These are phyloP conservation scores for Ustilago loliicola DNA, from an alignment of 1,284 basidiomycete species.

Conservation along the genomic window DNA sequence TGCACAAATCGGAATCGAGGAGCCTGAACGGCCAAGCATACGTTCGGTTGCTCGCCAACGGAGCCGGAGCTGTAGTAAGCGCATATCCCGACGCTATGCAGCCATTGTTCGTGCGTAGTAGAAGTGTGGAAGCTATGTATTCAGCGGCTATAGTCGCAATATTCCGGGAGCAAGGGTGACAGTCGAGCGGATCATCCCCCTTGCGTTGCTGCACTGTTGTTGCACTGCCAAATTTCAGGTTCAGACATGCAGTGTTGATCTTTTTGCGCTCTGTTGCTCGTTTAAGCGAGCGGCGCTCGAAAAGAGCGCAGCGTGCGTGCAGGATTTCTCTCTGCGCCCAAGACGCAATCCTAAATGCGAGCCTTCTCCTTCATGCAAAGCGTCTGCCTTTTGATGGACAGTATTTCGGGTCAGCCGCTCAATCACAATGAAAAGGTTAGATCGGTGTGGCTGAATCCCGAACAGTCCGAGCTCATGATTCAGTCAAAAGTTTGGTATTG, in stretches of 20 bases:
- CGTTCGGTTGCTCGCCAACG: background rate
- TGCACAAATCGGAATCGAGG: background rate
- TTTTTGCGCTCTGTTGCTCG: slow-evolving; percentile 11
- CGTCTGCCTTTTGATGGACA: background rate
- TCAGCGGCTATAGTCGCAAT: background rate
- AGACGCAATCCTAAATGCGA: background rate
- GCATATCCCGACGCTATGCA: slow-evolving; percentile 5
- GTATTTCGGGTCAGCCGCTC: too few species aligned
- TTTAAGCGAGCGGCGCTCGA: slow-evolving; percentile 12
- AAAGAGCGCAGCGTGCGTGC: slow-evolving; percentile 12
- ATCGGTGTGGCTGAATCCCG: too few species aligned
- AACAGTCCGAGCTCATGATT: too few species aligned
- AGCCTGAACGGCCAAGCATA: background rate
- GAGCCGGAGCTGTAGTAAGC: slow-evolving; percentile 2
- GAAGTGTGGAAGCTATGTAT: too few species aligned
- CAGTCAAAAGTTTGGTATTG: too few species aligned
- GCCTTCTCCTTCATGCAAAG: background rate
- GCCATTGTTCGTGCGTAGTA: background rate
- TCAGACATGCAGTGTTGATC: slow-evolving; percentile 34
- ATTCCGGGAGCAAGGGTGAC: slow-evolving; percentile 8
- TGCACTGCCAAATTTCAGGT: slow-evolving; percentile 9
- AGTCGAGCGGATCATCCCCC: background rate
- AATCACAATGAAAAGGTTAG: too few species aligned
- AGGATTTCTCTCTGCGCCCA: background rate
- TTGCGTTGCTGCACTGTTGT: slow-evolving; percentile 6